Percentiles rank a stretch among this genome's conserved stretches.
These are phyloP conservation scores for Rubus parviflorus DNA, from an alignment of 306 rosid species.

Conservation along the genomic window DNA sequence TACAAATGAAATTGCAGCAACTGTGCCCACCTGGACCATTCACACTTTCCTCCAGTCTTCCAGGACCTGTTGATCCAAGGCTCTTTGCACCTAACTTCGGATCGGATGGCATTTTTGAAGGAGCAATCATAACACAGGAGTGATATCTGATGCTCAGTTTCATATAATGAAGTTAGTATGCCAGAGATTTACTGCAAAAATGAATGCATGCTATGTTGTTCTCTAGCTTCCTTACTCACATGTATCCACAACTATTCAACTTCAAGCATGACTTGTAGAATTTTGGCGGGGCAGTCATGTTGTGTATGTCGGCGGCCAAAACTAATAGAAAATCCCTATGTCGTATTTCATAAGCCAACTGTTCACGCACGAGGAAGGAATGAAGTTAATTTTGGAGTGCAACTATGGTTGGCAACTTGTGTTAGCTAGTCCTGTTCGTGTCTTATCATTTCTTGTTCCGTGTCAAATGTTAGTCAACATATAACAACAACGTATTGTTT, in stretches of 20 bases:
- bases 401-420: neutral
- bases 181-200: neutral
- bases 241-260: neutral
- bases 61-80: conserved; percentile 83
- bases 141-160: conserved; percentile 10
- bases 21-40: conserved; percentile 70
- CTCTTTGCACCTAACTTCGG: conserved; percentile 68
- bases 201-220: neutral
- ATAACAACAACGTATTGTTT: too few relatives aligned
- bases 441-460: too few relatives aligned
- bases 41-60: conserved; percentile 66
- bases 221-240: neutral
- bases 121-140: conserved; percentile 50
- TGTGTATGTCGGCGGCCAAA: neutral
- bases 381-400: neutral
- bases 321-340: neutral
- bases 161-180: neutral
- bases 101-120: conserved; percentile 73
- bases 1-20: conserved; percentile 48
- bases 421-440: too few relatives aligned
- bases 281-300: neutral
- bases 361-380: neutral
- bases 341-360: neutral
- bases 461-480: neutral
- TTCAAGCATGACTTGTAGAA: neutral